A percentile compares a stretch with the other conserved stretches of the same genome.
Evolutionary conservation across 441 rosid species (phyloP).

Genomic region (Erodium moschatum): DNA sequence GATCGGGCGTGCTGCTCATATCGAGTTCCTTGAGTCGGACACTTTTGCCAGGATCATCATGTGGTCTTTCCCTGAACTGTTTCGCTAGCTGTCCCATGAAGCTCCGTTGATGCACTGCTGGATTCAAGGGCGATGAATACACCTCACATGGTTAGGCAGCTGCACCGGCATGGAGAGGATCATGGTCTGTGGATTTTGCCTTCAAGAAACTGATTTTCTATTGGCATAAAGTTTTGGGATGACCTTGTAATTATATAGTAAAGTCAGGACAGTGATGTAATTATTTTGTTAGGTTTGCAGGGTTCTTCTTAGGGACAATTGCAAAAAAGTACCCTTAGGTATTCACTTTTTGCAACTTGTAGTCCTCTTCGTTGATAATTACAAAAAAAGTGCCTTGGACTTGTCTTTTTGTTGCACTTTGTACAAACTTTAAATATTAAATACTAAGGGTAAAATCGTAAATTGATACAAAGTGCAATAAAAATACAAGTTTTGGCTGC

Average conservation of each 20-base stretch:
- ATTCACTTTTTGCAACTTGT: too few species aligned
- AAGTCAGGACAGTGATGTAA: conserved; percentile 6
- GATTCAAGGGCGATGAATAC: background rate
- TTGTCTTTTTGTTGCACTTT: too few species aligned
- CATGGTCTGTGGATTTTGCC: background rate
- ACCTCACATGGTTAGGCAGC: background rate
- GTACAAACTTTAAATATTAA: too few species aligned
- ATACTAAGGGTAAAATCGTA: too few species aligned
- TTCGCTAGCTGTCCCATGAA: conserved; percentile 17
- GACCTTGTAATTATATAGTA: background rate
- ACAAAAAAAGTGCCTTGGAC: too few species aligned
- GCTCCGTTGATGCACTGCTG: background rate
- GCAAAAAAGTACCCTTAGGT: too few species aligned
- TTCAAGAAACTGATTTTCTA: background rate
- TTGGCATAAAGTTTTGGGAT: background rate
- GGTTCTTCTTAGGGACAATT: too few species aligned
- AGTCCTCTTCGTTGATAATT: too few species aligned
- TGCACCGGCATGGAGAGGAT: background rate
- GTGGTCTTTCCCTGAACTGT: conserved; percentile 88
- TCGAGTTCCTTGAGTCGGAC: conserved; percentile 84
- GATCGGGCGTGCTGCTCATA: conserved; percentile 92
- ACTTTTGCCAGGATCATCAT: conserved; percentile 69
- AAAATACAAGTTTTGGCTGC: too few species aligned
- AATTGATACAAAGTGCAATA: too few species aligned
- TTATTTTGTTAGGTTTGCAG: background rate